Evolutionary conservation across 192 early-diverging fungal species (phyloP).

Genomic region (Backusella parvicylindrica): DNA sequence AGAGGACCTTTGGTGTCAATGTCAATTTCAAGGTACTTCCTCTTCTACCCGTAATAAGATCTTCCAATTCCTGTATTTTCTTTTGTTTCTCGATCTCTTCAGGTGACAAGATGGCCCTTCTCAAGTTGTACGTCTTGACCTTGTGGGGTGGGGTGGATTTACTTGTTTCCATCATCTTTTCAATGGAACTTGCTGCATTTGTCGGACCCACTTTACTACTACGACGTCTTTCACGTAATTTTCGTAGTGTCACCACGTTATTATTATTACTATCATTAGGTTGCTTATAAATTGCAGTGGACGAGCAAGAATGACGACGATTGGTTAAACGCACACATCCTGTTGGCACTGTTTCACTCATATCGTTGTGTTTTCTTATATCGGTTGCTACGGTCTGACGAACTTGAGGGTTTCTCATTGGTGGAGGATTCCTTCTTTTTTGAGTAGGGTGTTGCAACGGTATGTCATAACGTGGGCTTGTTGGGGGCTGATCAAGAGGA

Average conservation of each 20-base stretch:
- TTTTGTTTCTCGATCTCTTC: slow-evolving; percentile 16
- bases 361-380: not conserved
- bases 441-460: not conserved
- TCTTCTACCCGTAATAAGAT: slow-evolving; percentile 28
- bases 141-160: slow-evolving; percentile 21
- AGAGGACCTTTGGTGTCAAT: slow-evolving; percentile 26
- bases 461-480: not conserved
- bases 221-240: slow-evolving; percentile 8
- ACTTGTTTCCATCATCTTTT: slow-evolving; percentile 1
- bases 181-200: not conserved
- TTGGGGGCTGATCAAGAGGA: not conserved
- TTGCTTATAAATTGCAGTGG: not conserved
- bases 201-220: slow-evolving; percentile 4
- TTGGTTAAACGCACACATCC: not conserved
- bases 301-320: slow-evolving; percentile 19
- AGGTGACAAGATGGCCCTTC: not conserved
- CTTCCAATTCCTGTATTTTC: slow-evolving; percentile 20
- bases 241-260: slow-evolving; percentile 1
- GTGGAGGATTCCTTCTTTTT: not conserved
- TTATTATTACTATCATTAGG: not conserved
- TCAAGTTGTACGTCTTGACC: slow-evolving; percentile 29
- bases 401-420: not conserved
- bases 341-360: not conserved
- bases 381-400: slow-evolving; percentile 2
- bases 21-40: slow-evolving; percentile 32